A percentile compares a stretch with the other conserved stretches of the same genome.
Conservation (phyloP, 805 yeast genomes). For the Candida pseudofarinosa region DNA sequence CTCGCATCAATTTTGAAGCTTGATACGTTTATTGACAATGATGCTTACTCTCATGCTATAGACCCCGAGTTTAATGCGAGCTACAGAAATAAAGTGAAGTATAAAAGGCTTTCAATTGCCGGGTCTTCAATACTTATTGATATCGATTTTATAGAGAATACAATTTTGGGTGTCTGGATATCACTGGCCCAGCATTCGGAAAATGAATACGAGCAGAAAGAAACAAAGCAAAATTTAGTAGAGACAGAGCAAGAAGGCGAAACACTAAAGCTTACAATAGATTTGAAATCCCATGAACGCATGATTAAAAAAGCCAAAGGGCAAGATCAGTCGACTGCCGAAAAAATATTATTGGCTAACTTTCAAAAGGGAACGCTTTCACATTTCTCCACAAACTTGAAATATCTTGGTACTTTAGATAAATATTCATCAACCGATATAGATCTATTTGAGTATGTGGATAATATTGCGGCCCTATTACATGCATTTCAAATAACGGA, state of each 20-base stretch:
- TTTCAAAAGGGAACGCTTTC: conserved; percentile 19
- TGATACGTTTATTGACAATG: conserved; percentile 40
- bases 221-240: neutral
- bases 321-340: conserved; percentile 18
- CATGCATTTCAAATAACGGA: conserved; percentile 23
- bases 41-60: conserved; percentile 23
- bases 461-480: conserved; percentile 26
- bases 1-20: conserved; percentile 37
- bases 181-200: conserved; percentile 32
- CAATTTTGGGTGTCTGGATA: conserved; percentile 26
- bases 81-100: conserved; percentile 8
- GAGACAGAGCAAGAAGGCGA: conserved; percentile 5
- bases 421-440: conserved; percentile 24
- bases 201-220: conserved; percentile 1
- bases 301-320: neutral
- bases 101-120: conserved; percentile 37
- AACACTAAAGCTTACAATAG: neutral
- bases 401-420: conserved; percentile 34
- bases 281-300: neutral
- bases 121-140: conserved; percentile 38
- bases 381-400: conserved; percentile 32
- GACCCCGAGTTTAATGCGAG: conserved; percentile 11
- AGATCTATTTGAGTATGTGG: conserved; percentile 29
- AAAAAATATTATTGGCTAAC: conserved; percentile 24
- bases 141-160: conserved; percentile 28